Conservation (phyloP, 2,329 filamentous ascomycete genomes). For the Esteya vermicola region DNA sequence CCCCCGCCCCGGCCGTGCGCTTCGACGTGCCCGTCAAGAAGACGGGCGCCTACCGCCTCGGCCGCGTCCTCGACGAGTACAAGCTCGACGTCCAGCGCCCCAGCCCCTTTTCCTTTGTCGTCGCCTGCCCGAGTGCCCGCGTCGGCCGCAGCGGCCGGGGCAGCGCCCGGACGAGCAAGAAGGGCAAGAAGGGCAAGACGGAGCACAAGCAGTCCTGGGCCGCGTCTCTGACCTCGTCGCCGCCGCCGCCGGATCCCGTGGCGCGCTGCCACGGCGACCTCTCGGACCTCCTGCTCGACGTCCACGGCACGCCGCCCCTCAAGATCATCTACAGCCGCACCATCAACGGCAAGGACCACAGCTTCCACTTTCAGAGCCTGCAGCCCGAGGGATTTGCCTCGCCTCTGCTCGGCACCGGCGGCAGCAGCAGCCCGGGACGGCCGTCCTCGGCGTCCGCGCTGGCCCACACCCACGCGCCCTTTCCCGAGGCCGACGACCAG, state of each 20-base stretch:
- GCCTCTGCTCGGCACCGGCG: constrained; percentile 52
- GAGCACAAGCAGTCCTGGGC: constrained; percentile 27
- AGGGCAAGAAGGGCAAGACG: background rate
- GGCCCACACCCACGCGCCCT: no score
- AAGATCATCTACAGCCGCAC: constrained; percentile 85
- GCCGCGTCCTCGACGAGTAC: constrained; percentile 79
- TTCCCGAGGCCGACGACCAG: no score
- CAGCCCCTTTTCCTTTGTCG: constrained; percentile 66
- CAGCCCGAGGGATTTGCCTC: constrained; percentile 78
- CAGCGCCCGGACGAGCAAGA: background rate
- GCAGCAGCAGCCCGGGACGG: constrained; percentile 21
- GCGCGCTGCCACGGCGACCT: constrained; percentile 70
- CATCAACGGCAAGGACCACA: constrained; percentile 70
- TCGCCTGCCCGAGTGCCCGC: constrained; percentile 67
- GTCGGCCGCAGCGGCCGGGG: constrained; percentile 24
- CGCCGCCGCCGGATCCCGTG: constrained; percentile 16
- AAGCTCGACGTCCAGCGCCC: constrained; percentile 80
- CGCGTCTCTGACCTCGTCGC: constrained; percentile 34
- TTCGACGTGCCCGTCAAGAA: constrained; percentile 69
- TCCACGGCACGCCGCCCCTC: constrained; percentile 78
- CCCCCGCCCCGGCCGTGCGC: constrained; percentile 39
- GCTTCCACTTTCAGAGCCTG: constrained; percentile 83
- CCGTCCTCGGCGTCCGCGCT: no score
- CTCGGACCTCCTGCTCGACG: constrained; percentile 70
- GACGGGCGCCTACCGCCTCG: constrained; percentile 72